Conservation (phyloP, 306 rosid genomes). For the Fagus sylvatica region DNA sequence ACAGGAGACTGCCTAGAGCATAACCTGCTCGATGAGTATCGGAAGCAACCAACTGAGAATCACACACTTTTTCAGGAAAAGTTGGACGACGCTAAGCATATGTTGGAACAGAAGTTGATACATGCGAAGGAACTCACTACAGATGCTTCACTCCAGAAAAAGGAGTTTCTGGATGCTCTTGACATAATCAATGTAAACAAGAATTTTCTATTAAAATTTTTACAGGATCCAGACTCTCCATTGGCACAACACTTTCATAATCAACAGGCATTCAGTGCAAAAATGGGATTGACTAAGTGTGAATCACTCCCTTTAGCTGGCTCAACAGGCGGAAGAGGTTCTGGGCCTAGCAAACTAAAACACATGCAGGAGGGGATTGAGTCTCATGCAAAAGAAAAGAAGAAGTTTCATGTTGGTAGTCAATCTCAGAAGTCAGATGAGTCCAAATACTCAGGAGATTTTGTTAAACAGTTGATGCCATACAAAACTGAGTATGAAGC, state of each 20-base stretch:
- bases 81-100: not conserved
- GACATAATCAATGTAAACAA: slow-evolving; percentile 48
- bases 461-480: slow-evolving; percentile 6
- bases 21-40: slow-evolving; percentile 31
- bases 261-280: slow-evolving; percentile 35
- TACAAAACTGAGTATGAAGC: not conserved
- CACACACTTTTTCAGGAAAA: slow-evolving; percentile 2
- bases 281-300: slow-evolving; percentile 36
- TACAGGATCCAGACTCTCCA: slow-evolving; percentile 54
- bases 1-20: slow-evolving; percentile 10
- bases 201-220: slow-evolving; percentile 39
- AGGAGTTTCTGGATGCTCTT: slow-evolving; percentile 64
- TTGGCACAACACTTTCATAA: slow-evolving; percentile 35
- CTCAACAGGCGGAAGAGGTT: slow-evolving; percentile 26
- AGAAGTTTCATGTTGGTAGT: slow-evolving; percentile 6
- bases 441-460: slow-evolving; percentile 4
- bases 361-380: slow-evolving; percentile 19
- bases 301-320: slow-evolving; percentile 46
- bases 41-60: not conserved
- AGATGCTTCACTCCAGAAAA: slow-evolving; percentile 54
- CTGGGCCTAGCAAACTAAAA: slow-evolving; percentile 28
- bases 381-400: slow-evolving; percentile 4
- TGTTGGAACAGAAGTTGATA: slow-evolving; percentile 32
- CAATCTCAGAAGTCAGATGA: slow-evolving; percentile 2
- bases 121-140: slow-evolving; percentile 40